Conservation (phyloP, 768 basidiomycete species). For the Ephemerocybe angulata region DNA sequence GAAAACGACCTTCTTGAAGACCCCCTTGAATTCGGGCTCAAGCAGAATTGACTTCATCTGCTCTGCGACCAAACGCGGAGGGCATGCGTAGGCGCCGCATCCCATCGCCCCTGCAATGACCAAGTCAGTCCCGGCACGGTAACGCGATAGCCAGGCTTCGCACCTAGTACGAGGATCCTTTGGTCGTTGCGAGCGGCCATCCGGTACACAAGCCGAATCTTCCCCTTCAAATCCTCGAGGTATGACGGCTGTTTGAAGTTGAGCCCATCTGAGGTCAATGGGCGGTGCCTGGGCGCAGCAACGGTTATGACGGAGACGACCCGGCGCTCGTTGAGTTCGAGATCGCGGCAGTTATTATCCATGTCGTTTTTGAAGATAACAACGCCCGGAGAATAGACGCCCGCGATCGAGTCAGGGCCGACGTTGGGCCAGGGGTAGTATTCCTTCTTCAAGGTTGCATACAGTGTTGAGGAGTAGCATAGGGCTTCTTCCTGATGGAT, state of each 20-base stretch:
- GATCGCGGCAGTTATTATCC: constrained; percentile 37
- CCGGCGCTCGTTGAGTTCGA: constrained; percentile 26
- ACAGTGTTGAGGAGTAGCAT: constrained; percentile 47
- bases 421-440: constrained; percentile 48
- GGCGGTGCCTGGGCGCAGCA: constrained; percentile 35
- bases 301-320: constrained; percentile 46
- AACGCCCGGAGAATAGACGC: constrained; percentile 42
- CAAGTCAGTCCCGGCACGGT: neutral
- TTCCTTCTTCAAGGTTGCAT: constrained; percentile 33
- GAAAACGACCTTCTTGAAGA: constrained; percentile 38
- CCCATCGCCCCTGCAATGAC: constrained; percentile 39
- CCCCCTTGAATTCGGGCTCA: constrained; percentile 40
- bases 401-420: constrained; percentile 38
- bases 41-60: constrained; percentile 41
- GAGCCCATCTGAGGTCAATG: constrained; percentile 23
- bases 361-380: constrained; percentile 47
- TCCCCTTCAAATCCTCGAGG: constrained; percentile 34
- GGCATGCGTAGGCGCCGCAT: constrained; percentile 42
- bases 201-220: constrained; percentile 41
- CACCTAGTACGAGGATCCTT: constrained; percentile 37
- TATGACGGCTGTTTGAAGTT: constrained; percentile 22
- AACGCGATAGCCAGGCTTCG: neutral
- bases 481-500: constrained; percentile 49
- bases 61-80: constrained; percentile 35
- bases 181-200: constrained; percentile 39